These are phyloP conservation scores for Naumovozyma dairenensis DNA, from an alignment of 805 yeast species.

Conservation along the genomic window DNA sequence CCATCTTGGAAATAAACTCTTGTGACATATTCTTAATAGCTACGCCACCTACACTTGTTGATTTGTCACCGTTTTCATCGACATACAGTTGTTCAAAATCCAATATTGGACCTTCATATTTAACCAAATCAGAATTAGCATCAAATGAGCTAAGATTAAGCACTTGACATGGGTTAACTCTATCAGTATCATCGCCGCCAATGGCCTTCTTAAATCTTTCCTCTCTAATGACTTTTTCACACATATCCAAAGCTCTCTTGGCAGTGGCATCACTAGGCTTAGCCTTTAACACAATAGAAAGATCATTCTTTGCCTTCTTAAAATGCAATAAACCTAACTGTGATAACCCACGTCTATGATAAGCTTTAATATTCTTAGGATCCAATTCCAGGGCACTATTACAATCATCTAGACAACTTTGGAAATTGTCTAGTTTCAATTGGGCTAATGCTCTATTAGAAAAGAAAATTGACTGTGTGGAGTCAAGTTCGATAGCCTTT, in stretches of 20 bases:
- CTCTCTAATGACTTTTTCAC: slow-evolving; percentile 56
- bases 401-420: slow-evolving; percentile 75
- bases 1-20: slow-evolving; percentile 53
- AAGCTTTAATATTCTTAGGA: slow-evolving; percentile 61
- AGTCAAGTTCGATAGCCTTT: slow-evolving; percentile 58
- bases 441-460: slow-evolving; percentile 89
- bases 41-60: too few species aligned
- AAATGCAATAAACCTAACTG: slow-evolving; percentile 66
- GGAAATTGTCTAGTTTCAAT: slow-evolving; percentile 77
- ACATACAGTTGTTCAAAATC: slow-evolving; percentile 19
- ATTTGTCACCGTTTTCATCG: slow-evolving; percentile 19
- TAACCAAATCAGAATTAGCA: slow-evolving; percentile 24
- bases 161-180: slow-evolving; percentile 21
- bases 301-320: slow-evolving; percentile 61
- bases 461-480: slow-evolving; percentile 50
- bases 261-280: slow-evolving; percentile 68
- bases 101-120: slow-evolving; percentile 23
- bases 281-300: slow-evolving; percentile 47
- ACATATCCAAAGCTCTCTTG: slow-evolving; percentile 46
- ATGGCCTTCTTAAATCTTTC: slow-evolving; percentile 83
- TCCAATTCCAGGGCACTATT: slow-evolving; percentile 60
- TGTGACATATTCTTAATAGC: slow-evolving; percentile 35
- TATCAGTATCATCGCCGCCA: slow-evolving; percentile 37
- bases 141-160: slow-evolving; percentile 22
- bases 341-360: slow-evolving; percentile 81